Percentiles rank a stretch among this genome's conserved stretches.
phyloP scores from a whole-genome alignment of 768 basidiomycete genomes.

The Suillus americanus region DNA sequence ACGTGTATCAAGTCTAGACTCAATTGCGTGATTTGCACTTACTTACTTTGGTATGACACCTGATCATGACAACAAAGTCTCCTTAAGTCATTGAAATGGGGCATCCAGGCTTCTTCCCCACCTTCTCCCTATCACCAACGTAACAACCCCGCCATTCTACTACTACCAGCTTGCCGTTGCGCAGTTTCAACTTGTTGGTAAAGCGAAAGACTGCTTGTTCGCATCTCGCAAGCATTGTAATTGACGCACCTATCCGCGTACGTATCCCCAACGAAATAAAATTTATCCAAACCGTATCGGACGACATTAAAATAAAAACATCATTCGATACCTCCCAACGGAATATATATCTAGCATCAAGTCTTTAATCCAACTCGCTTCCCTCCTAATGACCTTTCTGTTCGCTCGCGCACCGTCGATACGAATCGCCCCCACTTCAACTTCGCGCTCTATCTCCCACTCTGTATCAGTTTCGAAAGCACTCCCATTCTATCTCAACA shows the following conservation, averaged over 20 bases:
- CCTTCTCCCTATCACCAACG: conserved; percentile 5
- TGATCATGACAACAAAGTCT: background rate
- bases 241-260: background rate
- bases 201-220: background rate
- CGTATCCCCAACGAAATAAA: conserved; percentile 8
- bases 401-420: conserved; percentile 14
- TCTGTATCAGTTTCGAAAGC: conserved; percentile 39
- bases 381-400: conserved; percentile 17
- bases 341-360: conserved; percentile 19
- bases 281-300: conserved; percentile 1
- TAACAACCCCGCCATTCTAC: background rate
- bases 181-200: background rate
- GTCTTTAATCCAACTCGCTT: background rate
- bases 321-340: conserved; percentile 16
- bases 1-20: background rate
- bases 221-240: background rate
- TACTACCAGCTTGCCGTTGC: background rate
- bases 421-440: conserved; percentile 13
- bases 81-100: background rate
- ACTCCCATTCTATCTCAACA: conserved; percentile 51
- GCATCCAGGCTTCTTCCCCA: background rate
- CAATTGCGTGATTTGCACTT: background rate
- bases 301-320: conserved; percentile 9
- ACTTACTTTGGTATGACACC: background rate
- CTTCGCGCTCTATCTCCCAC: conserved; percentile 27